Base-by-base conservation (phyloP, 2,329 filamentous ascomycete genomes). In the Phialocephala subalpina region DNA sequence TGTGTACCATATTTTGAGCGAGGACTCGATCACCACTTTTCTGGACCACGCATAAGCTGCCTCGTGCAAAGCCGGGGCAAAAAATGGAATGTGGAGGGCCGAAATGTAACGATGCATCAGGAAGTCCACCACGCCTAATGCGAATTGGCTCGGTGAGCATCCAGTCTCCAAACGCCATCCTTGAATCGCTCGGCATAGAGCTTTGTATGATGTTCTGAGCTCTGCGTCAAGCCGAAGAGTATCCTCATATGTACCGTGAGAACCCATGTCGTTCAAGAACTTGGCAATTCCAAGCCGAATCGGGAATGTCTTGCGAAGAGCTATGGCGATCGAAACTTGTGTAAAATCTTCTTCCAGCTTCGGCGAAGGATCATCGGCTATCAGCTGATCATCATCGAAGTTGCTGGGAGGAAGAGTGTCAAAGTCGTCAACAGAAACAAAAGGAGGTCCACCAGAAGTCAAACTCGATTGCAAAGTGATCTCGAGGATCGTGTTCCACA, bases 401-500 rank as follows among this genome's bases (percentile, higher is more conserved):
- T 87, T 87, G 0, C 78, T 74, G 0, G 85, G 84, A 0, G 81
- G 77, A 20, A 78, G 71, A 0, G 84, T 84, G 64, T 87, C 82
- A 60, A 83, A 87, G 35, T 84, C 82, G 2, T 77, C 70, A 0
- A 80, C 63, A 1, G 76, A 77, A 0, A 87, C 72, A 9, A 86
- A 72, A 0, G 83, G 81, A 2, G 83, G 77, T 0, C 80, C 82
- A 0, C 84, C 84, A 0, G 81, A 80, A 18, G 75, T 75, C 42
- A 86, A 67, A 52, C 83, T 82, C 1, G 82, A 77, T 35, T 83
- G 81, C 0, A 86, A 65, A 0, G 74, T 69, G 0, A 86, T 58
- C 70, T 87, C 85, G 0, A 86, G 69, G 20, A 86, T 80, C 0
- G 84, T 84, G 52, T 83, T 83, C 84, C 84, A 87, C 2, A 87